Base-by-base conservation (phyloP, 1,139 yeast genomes). In the Pichia sp. region DNA sequence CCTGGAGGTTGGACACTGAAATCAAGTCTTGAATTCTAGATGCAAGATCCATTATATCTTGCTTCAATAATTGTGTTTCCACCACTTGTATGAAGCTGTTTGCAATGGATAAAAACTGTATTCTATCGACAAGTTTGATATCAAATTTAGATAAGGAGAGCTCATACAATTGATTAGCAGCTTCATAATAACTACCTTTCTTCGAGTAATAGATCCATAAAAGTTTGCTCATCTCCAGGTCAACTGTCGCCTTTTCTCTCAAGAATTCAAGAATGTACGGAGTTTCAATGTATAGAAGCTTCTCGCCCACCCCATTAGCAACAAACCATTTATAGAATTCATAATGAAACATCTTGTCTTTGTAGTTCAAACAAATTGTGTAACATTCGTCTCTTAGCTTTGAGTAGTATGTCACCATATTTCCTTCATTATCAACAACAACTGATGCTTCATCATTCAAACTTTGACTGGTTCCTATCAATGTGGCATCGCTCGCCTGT, bases 291-390 rank as follows among this genome's bases (percentile, higher is more conserved):
- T 81, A 85, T 46, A 91, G 65, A 30, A 93, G 64, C 41, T 87
- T 72, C 39, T 82, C 93, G 44, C 84, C 80, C 24, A 77, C 71
- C 3, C 86, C 88, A 53, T 84, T 84, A 30, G 70, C 64, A 28
- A 87, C 78, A 50, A 86, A 79, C 97, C 98, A 93, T 54, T 85
- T 94, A 57, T 93, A 93, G 47, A 91, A 74, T 47, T 84, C 83
- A 58, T 80, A 86, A 47, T 93, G 98, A 68, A 93, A 93, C 13
- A 76, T 58, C 52, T 80, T 85, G 53, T 91, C 97, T 33, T 72
- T 67, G 33, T 82, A 79, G 12, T 73, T 72, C 51, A 86, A 77
- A 44, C 94, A 85, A 11, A 82, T 71, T 16, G 72, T 72, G 52
- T 88, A 88, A 20, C 93, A 75, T 31, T 74, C 70, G 48, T 84